Conservation (phyloP, 768 basidiomycete genomes). For the Mycena latifolia region DNA sequence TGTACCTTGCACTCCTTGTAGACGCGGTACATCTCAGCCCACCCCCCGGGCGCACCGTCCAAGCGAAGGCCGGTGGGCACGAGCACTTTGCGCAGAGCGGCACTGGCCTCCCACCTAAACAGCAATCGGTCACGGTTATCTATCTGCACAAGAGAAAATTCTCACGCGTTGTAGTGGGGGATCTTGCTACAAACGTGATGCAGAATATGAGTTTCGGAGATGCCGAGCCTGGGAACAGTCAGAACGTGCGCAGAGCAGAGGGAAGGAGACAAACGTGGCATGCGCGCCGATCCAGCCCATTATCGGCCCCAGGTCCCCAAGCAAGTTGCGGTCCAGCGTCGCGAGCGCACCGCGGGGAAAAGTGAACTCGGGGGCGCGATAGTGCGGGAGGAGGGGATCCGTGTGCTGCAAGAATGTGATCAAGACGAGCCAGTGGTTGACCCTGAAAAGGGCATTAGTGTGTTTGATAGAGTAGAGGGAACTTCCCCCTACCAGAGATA, state of each 20-base stretch:
- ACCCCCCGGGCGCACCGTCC: slow-evolving; percentile 81
- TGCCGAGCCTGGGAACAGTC: slow-evolving; percentile 59
- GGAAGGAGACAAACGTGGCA: slow-evolving; percentile 67
- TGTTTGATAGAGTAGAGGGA: not conserved
- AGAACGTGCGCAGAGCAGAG: not conserved
- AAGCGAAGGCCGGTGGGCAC: slow-evolving; percentile 72
- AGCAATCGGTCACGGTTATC: slow-evolving; percentile 8
- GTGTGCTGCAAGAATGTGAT: slow-evolving; percentile 99
- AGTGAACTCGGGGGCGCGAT: slow-evolving; percentile 89
- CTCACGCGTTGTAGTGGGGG: slow-evolving; percentile 91
- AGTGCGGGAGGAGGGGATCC: slow-evolving; percentile 94
- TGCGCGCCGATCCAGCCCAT: slow-evolving; percentile 90
- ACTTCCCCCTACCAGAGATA: slow-evolving; percentile 80
- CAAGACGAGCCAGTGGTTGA: slow-evolving; percentile 95
- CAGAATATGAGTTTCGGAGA: slow-evolving; percentile 92
- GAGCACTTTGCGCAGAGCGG: slow-evolving; percentile 84
- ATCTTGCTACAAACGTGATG: slow-evolving; percentile 97
- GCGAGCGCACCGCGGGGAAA: slow-evolving; percentile 95
- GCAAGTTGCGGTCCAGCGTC: slow-evolving; percentile 87
- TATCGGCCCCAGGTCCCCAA: slow-evolving; percentile 82
- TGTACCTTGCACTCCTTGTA: slow-evolving; percentile 81
- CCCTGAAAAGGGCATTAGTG: slow-evolving; percentile 53
- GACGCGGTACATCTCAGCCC: slow-evolving; percentile 85
- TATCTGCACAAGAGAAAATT: slow-evolving; percentile 28
- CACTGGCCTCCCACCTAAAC: slow-evolving; percentile 88